A percentile compares a stretch with the other conserved stretches of the same genome.
These are phyloP conservation scores for Pichia sp. DNA, from an alignment of 1,139 yeast species.

Conservation along the genomic window DNA sequence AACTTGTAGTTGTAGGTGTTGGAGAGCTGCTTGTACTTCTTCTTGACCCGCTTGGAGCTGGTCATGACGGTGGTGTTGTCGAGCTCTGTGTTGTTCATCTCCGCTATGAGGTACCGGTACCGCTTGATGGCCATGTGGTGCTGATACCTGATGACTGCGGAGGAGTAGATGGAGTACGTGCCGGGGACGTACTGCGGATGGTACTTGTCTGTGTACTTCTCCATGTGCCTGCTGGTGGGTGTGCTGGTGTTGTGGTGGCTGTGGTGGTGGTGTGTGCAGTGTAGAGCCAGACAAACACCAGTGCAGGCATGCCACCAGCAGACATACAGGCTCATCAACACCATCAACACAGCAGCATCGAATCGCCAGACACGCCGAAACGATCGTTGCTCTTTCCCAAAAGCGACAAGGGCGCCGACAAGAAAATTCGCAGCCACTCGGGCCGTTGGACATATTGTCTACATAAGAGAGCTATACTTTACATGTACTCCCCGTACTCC, in stretches of 20 bases:
- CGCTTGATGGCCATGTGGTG: slow-evolving; percentile 15
- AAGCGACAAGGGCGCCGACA: no score
- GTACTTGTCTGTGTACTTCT: slow-evolving; percentile 42
- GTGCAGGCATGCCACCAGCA: no score
- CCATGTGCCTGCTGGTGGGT: slow-evolving; percentile 31
- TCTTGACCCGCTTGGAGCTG: neutral
- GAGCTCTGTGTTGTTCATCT: neutral
- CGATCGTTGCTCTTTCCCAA: no score
- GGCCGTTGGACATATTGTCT: no score
- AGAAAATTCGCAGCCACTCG: no score
- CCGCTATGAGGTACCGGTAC: slow-evolving; percentile 8
- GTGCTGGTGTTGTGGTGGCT: no score
- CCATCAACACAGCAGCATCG: no score
- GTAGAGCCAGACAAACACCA: no score
- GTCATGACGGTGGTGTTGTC: slow-evolving; percentile 2
- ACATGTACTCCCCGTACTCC: slow-evolving; percentile 44
- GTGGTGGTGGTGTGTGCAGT: no score
- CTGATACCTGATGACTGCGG: slow-evolving; percentile 27
- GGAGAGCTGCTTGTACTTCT: slow-evolving; percentile 11
- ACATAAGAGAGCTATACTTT: slow-evolving; percentile 14
- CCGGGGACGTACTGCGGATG: slow-evolving; percentile 62
- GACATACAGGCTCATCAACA: no score
- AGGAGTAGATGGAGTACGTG: slow-evolving; percentile 41
- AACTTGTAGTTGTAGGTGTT: slow-evolving; percentile 22
- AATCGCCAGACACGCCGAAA: no score